These are phyloP conservation scores for Syncephalastrum contaminatum DNA, from an alignment of 371 early-diverging fungal genomes.

Conservation along the genomic window DNA sequence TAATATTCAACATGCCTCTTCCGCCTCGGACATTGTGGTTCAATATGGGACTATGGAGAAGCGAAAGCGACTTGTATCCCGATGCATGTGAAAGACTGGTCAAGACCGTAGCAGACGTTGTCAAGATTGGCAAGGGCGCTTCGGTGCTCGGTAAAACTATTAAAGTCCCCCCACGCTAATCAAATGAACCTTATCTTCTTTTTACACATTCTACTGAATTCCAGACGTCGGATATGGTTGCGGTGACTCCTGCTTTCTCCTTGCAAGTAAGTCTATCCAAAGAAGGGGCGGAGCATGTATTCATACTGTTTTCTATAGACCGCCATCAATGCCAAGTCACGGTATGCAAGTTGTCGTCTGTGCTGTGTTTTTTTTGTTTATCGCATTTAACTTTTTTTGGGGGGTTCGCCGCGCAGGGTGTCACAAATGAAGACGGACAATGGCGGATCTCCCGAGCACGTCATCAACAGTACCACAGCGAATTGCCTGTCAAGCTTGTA, in stretches of 20 bases:
- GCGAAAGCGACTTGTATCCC: slow-evolving; percentile 12
- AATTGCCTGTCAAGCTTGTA: slow-evolving; percentile 14
- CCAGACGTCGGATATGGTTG: slow-evolving; percentile 55
- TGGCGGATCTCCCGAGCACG: slow-evolving; percentile 25
- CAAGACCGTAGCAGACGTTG: slow-evolving; percentile 11
- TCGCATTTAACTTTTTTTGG: background rate
- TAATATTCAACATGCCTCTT: slow-evolving; percentile 30
- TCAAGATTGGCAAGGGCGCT: slow-evolving; percentile 11
- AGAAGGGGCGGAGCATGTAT: background rate
- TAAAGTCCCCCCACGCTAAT: background rate
- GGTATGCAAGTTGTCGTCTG: background rate
- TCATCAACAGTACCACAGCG: background rate
- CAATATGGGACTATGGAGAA: slow-evolving; percentile 49
- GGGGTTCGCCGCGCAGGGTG: slow-evolving; percentile 26
- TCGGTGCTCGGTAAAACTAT: slow-evolving; percentile 30
- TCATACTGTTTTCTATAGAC: background rate
- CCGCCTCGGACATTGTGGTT: slow-evolving; percentile 45
- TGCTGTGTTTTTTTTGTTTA: no score
- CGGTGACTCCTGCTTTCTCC: slow-evolving; percentile 46
- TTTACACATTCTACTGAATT: no score
- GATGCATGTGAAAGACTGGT: slow-evolving; percentile 36
- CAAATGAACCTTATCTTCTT: no score
- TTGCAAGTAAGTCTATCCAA: slow-evolving; percentile 25
- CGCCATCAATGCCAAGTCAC: slow-evolving; percentile 5
- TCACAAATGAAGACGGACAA: slow-evolving; percentile 45